Conservation (phyloP, 2,329 filamentous ascomycete genomes). For the Ophiognomonia clavigignenti-juglandacearum region DNA sequence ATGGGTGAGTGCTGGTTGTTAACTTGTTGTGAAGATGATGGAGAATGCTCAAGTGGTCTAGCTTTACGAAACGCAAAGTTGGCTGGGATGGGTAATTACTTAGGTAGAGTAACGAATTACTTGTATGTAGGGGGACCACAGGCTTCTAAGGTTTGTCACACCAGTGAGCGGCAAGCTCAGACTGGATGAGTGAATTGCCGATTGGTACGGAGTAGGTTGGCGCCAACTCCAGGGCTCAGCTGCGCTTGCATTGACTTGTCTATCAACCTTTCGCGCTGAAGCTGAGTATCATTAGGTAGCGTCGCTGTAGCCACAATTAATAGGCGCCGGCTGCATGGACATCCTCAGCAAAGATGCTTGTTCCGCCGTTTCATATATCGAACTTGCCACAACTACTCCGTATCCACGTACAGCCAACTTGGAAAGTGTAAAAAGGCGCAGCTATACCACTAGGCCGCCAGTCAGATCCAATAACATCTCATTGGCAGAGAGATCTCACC, state of each 20-base stretch:
- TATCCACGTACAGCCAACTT: not conserved
- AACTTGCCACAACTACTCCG: not conserved
- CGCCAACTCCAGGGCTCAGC: not conserved
- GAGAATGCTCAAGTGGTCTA: not conserved
- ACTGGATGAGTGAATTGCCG: not conserved
- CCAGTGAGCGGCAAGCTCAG: not conserved
- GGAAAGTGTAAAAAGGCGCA: not conserved
- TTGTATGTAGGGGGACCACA: not conserved
- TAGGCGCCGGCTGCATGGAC: not conserved
- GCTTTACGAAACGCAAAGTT: not conserved
- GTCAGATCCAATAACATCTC: too few species aligned
- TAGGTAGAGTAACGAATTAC: not conserved
- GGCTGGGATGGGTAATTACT: not conserved
- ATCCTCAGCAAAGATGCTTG: not conserved
- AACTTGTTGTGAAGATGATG: not conserved
- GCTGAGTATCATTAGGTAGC: not conserved
- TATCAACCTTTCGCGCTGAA: not conserved
- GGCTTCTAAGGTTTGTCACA: not conserved
- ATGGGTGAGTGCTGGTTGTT: too few species aligned
- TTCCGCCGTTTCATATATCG: not conserved
- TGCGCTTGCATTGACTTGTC: not conserved
- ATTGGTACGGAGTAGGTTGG: too few species aligned
- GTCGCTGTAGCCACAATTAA: not conserved
- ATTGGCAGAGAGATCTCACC: too few species aligned
- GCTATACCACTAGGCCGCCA: too few species aligned